Percentiles rank a stretch among this genome's conserved stretches.
Evolutionary conservation across 116 monocot genomes (phyloP).

Genomic region (Zostera marina): DNA sequence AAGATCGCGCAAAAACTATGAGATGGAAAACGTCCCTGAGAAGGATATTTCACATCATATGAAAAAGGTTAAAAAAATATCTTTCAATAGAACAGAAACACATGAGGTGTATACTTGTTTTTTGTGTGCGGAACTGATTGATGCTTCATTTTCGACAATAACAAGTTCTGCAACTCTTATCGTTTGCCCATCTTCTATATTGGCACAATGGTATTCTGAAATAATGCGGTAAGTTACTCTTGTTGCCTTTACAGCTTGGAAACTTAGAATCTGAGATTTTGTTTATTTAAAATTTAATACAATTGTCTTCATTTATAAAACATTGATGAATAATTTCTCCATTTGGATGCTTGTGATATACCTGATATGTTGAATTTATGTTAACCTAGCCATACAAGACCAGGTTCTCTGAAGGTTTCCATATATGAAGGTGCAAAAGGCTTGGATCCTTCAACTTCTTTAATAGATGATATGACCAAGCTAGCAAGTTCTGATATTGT

Average conservation of each 20-base stretch:
- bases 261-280: too few relatives aligned
- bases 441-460: slow-evolving; percentile 14
- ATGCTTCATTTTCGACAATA: slow-evolving; percentile 39
- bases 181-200: slow-evolving; percentile 86
- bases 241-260: neutral
- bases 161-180: slow-evolving; percentile 66
- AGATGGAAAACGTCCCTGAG: neutral
- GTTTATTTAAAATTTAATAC: too few relatives aligned
- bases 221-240: slow-evolving; percentile 51
- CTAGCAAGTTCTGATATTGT: slow-evolving; percentile 69
- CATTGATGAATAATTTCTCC: too few relatives aligned
- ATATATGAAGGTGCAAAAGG: slow-evolving; percentile 92
- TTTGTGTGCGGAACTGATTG: slow-evolving; percentile 66
- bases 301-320: too few relatives aligned
- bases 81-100: slow-evolving; percentile 23
- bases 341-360: neutral
- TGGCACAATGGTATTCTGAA: slow-evolving; percentile 91
- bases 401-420: slow-evolving; percentile 65
- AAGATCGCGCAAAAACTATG: neutral
- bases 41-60: slow-evolving; percentile 10
- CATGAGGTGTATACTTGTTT: slow-evolving; percentile 49
- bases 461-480: slow-evolving; percentile 27
- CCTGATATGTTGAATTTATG: slow-evolving; percentile 1
- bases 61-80: slow-evolving; percentile 7
- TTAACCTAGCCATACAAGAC: slow-evolving; percentile 52